Evolutionary conservation across 2,329 filamentous ascomycete genomes (phyloP).

Genomic region (Colletotrichum aenigma): DNA sequence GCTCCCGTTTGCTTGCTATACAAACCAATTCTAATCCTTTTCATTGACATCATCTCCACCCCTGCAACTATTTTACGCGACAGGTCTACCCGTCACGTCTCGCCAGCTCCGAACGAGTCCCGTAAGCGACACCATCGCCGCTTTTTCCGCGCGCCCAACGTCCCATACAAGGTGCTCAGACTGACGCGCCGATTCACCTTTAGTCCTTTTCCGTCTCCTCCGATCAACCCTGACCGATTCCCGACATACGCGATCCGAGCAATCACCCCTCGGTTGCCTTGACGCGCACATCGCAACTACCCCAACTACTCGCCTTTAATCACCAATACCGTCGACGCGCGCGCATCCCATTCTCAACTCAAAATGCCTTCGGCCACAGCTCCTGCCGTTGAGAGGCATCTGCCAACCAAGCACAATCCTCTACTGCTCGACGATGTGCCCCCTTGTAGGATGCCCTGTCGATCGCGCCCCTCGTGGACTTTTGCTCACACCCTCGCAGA

Average conservation of each 20-base stretch:
- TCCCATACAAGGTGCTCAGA: not conserved
- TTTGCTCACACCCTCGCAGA: constrained; percentile 49
- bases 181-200: constrained; percentile 3
- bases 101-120: not conserved
- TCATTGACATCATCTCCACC: not conserved
- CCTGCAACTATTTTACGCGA: constrained; percentile 6
- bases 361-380: constrained; percentile 37
- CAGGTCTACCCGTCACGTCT: constrained; percentile 6
- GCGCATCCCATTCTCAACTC: not conserved
- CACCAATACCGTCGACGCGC: not conserved
- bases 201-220: not conserved
- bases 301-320: not conserved
- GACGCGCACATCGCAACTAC: not conserved
- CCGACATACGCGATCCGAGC: not conserved
- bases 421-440: constrained; percentile 69
- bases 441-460: constrained; percentile 52
- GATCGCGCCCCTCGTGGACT: constrained; percentile 19
- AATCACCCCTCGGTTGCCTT: not conserved
- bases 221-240: not conserved
- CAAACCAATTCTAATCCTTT: constrained; percentile 12
- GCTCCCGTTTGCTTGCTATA: not conserved
- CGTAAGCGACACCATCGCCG: constrained; percentile 11
- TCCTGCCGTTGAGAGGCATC: constrained; percentile 40
- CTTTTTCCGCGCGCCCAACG: not conserved
- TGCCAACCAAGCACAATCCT: constrained; percentile 69